These are phyloP conservation scores for Chytriomyces confervae DNA, from an alignment of 192 early-diverging fungal species.

Conservation along the genomic window DNA sequence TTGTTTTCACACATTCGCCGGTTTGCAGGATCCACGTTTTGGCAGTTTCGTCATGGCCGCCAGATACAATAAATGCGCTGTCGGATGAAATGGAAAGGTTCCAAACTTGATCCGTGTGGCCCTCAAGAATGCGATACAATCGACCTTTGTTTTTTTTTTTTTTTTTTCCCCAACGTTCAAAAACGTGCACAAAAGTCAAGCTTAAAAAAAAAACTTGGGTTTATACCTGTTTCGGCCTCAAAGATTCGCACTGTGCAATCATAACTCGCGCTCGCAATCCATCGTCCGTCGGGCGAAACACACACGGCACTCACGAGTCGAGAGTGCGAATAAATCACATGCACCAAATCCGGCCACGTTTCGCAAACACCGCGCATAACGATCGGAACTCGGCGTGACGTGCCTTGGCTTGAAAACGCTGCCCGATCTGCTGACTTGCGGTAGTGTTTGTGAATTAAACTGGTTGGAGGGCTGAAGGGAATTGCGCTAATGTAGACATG, in stretches of 20 bases:
- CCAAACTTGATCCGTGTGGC: slow-evolving; percentile 32
- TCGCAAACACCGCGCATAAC: slow-evolving; percentile 30
- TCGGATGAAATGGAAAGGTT: slow-evolving; percentile 23
- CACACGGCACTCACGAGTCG: slow-evolving; percentile 26
- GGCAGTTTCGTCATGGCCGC: slow-evolving; percentile 22
- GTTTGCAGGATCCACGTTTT: slow-evolving; percentile 24
- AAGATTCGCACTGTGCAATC: slow-evolving; percentile 31
- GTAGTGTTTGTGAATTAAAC: slow-evolving; percentile 23
- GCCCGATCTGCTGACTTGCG: slow-evolving; percentile 11
- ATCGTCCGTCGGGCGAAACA: slow-evolving; percentile 22
- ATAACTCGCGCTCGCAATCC: slow-evolving; percentile 30
- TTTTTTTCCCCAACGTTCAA: too few species aligned
- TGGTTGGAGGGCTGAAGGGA: slow-evolving; percentile 24
- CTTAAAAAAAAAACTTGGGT: background rate
- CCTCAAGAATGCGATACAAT: slow-evolving; percentile 26
- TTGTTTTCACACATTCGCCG: slow-evolving; percentile 22
- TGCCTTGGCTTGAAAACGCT: slow-evolving; percentile 29
- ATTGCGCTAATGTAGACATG: slow-evolving; percentile 37
- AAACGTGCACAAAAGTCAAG: background rate
- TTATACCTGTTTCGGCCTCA: slow-evolving; percentile 26
- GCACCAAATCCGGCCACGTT: background rate
- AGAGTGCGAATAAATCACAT: slow-evolving; percentile 19
- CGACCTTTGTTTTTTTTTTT: background rate
- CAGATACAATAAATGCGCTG: slow-evolving; percentile 23
- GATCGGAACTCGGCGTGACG: slow-evolving; percentile 30